Base-by-base conservation (phyloP, 192 early-diverging fungal species). In the Martensiomyces pterosporus region DNA sequence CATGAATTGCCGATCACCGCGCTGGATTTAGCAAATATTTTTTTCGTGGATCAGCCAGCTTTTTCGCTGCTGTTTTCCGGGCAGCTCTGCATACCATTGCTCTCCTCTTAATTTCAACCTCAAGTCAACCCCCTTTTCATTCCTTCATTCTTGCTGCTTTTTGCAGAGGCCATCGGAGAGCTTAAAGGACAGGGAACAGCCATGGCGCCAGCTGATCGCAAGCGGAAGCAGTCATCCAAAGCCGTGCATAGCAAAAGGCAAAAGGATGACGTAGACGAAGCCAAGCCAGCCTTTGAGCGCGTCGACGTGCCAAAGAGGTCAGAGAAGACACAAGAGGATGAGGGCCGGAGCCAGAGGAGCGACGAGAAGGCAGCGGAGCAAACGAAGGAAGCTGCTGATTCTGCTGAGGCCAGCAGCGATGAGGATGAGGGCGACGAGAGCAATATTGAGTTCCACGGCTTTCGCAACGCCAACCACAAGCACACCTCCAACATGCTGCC, bases 401-500 rank as follows among this genome's bases (percentile, higher is more conserved):
- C n/a, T 5, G 22, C 6, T 14, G 51, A 47, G 22, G 15, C 18
- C 14, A 17, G 1, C 32, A 22, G 14, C 27, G 27, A 35, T 1
- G 7, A 9, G 4, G 33, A 43, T 2, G 21, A 49, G 9, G 24
- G 26, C 6, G 35, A 32, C 12, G 17, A 16, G 13, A 16, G 40
- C 7, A 26, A 43, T 9, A 51, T 65, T 19, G 69, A 73, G 49
- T 60, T 60, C 47, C 62, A 73, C 24, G 46, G 42, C 1, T 73
- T 73, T 41, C 57, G 50, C 42, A 73, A 73, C 52, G 35, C 58
- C n/a, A 73, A 73, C 56, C 62, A 65, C 49, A 64, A 61, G 41
- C 61, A 73, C 4, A 65, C 69, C 3, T 73, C 69, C n/a, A 60
- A 43, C 47, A 75, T 75, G 71, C 33, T 75, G 33, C 71, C 71